A percentile compares a stretch with the other conserved stretches of the same genome.
Conservation (phyloP, 2,329 filamentous ascomycete genomes). For the Ceratocystis huliohia region DNA sequence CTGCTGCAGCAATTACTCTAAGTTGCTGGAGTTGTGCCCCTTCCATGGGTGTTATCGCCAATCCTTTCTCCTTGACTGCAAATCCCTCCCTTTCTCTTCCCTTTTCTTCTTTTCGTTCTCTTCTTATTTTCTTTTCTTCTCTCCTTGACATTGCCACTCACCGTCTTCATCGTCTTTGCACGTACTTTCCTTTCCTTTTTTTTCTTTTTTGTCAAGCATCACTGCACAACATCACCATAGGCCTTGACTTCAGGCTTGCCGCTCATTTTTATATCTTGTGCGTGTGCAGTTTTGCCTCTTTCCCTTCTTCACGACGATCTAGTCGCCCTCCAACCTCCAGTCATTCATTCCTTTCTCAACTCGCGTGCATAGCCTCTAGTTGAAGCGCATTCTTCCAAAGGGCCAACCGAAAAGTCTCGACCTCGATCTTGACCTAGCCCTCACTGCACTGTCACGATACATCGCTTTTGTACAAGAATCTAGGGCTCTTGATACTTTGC, state of each 20-base stretch:
- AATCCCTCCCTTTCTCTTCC: conserved; percentile 22
- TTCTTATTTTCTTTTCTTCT: conserved; percentile 19
- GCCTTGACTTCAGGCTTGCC: conserved; percentile 46
- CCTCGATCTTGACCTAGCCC: background rate
- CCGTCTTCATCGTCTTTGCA: conserved; percentile 10
- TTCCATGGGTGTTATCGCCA: conserved; percentile 11
- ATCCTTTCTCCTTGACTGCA: conserved; percentile 19
- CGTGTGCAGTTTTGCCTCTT: conserved; percentile 23
- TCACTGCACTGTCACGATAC: background rate
- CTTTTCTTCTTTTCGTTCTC: conserved; percentile 24
- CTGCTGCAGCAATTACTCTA: background rate
- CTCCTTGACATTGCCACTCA: conserved; percentile 11
- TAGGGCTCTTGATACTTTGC: background rate
- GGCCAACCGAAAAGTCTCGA: background rate
- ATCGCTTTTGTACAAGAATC: background rate
- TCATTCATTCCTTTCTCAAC: conserved; percentile 3
- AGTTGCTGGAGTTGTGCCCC: background rate
- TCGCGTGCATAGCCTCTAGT: background rate
- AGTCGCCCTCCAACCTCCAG: conserved; percentile 4
- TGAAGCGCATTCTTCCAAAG: background rate
- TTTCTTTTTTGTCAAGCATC: conserved; percentile 22
- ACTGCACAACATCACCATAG: conserved; percentile 20
- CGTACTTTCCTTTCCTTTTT: conserved; percentile 23
- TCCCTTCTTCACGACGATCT: conserved; percentile 17
- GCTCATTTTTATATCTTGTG: conserved; percentile 36